Conservation (phyloP, 2,329 filamentous ascomycete species). For the Bipolaris zeicola region DNA sequence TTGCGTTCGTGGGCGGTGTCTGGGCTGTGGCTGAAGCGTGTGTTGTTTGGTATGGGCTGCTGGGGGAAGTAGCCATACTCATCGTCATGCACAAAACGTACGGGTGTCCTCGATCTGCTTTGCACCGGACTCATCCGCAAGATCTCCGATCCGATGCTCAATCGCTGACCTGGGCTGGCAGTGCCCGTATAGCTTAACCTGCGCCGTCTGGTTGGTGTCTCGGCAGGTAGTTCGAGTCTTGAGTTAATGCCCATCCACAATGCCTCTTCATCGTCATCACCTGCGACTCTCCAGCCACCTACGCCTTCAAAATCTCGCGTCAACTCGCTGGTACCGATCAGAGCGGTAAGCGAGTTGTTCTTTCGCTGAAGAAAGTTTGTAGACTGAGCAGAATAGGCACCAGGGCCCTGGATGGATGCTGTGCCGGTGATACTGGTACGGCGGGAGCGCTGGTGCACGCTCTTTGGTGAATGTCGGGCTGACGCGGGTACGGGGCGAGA, state of each 20-base stretch:
- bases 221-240: constrained; percentile 48
- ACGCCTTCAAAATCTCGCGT: constrained; percentile 53
- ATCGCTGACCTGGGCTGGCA: constrained; percentile 33
- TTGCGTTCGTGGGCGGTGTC: constrained; percentile 31
- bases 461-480: constrained; percentile 30
- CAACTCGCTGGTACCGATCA: constrained; percentile 41
- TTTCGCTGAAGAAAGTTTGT: constrained; percentile 32
- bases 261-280: constrained; percentile 51
- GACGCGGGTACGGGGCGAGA: constrained; percentile 16
- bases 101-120: constrained; percentile 45
- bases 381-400: constrained; percentile 17
- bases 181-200: constrained; percentile 42
- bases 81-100: constrained; percentile 21
- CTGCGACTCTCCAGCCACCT: constrained; percentile 49
- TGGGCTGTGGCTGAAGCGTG: constrained; percentile 27
- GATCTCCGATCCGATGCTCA: constrained; percentile 41
- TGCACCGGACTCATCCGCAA: constrained; percentile 48
- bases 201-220: constrained; percentile 37
- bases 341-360: constrained; percentile 42
- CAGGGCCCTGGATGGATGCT: constrained; percentile 27
- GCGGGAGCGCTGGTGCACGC: constrained; percentile 27
- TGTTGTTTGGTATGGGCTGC: constrained; percentile 19
- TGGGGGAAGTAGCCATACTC: constrained; percentile 37
- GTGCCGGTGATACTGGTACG: constrained; percentile 33
- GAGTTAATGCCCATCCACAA: constrained; percentile 53